phyloP scores from a whole-genome alignment of 306 rosid genomes.

The Benincasa hispida region DNA sequence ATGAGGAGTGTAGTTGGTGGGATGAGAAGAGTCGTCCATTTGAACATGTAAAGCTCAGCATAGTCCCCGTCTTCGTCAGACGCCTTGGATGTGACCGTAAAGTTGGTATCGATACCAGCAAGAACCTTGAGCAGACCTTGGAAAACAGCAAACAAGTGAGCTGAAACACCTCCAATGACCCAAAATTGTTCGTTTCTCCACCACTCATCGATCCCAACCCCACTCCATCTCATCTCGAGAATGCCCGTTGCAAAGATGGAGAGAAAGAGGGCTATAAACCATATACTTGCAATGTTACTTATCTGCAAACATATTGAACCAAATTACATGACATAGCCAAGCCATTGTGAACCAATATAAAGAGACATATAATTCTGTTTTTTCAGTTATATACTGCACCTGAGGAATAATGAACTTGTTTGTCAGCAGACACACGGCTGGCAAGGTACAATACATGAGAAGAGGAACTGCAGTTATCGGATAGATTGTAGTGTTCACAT shows the following conservation, averaged over 20 bases:
- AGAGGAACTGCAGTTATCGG: constrained; percentile 90
- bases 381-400: constrained; percentile 31
- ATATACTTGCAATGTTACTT: constrained; percentile 89
- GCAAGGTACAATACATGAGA: constrained; percentile 81
- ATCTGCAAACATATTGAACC: constrained; percentile 43
- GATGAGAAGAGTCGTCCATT: constrained; percentile 94
- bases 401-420: constrained; percentile 98
- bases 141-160: constrained; percentile 84
- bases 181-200: constrained; percentile 99
- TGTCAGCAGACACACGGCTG: constrained; percentile 91
- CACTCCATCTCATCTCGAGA: constrained; percentile 99
- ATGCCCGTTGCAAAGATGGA: constrained; percentile 96
- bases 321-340: neutral
- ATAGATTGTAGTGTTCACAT: constrained; percentile 92
- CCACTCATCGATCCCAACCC: constrained; percentile 94
- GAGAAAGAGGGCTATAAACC: constrained; percentile 91
- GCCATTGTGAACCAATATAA: neutral
- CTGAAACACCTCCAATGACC: constrained; percentile 92
- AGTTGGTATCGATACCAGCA: constrained; percentile 92
- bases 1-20: constrained; percentile 92
- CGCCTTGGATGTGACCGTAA: constrained; percentile 96
- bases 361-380: neutral
- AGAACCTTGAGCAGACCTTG: constrained; percentile 96
- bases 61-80: constrained; percentile 90
- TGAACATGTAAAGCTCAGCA: constrained; percentile 78